phyloP scores from a whole-genome alignment of 2,329 filamentous ascomycete species.

The Paraphoma sp. region DNA sequence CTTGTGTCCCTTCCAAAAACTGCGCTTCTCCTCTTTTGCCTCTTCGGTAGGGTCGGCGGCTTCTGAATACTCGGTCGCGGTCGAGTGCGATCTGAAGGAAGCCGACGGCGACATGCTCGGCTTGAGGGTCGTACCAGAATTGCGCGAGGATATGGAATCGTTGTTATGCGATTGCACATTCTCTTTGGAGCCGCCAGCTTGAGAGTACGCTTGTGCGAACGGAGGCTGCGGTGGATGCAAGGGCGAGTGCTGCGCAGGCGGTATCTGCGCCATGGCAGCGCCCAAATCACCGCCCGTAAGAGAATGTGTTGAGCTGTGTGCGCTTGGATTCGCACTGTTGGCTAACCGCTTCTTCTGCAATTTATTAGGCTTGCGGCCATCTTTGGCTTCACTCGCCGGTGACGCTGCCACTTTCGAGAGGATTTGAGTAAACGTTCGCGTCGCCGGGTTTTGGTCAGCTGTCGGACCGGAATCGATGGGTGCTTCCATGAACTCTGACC shows the following conservation, averaged over 20 bases:
- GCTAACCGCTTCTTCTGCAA: slow-evolving; percentile 82
- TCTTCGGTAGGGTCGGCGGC: slow-evolving; percentile 75
- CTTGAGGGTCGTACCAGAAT: slow-evolving; percentile 61
- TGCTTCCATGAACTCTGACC: slow-evolving; percentile 42
- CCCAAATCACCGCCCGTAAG: slow-evolving; percentile 55
- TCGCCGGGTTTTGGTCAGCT: slow-evolving; percentile 32
- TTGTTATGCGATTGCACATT: slow-evolving; percentile 20
- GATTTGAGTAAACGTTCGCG: slow-evolving; percentile 48
- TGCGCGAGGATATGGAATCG: slow-evolving; percentile 53
- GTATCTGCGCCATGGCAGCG: slow-evolving; percentile 15
- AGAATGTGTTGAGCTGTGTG: slow-evolving; percentile 87
- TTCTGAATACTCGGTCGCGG: slow-evolving; percentile 80
- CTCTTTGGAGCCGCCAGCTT: slow-evolving; percentile 35
- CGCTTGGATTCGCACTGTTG: slow-evolving; percentile 80
- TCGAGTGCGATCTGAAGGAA: slow-evolving; percentile 75
- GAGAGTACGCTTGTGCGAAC: slow-evolving; percentile 32
- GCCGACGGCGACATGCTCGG: slow-evolving; percentile 76
- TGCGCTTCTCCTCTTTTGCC: slow-evolving; percentile 62
- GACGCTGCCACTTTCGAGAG: slow-evolving; percentile 50
- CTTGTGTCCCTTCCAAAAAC: slow-evolving; percentile 72
- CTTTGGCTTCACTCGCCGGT: slow-evolving; percentile 64
- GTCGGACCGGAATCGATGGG: slow-evolving; percentile 34
- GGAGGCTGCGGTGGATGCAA: slow-evolving; percentile 41
- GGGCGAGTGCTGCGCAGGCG: slow-evolving; percentile 35
- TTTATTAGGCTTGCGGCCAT: slow-evolving; percentile 78